Evolutionary conservation across 306 rosid genomes (phyloP).

Genomic region (Begonia loranthoides): DNA sequence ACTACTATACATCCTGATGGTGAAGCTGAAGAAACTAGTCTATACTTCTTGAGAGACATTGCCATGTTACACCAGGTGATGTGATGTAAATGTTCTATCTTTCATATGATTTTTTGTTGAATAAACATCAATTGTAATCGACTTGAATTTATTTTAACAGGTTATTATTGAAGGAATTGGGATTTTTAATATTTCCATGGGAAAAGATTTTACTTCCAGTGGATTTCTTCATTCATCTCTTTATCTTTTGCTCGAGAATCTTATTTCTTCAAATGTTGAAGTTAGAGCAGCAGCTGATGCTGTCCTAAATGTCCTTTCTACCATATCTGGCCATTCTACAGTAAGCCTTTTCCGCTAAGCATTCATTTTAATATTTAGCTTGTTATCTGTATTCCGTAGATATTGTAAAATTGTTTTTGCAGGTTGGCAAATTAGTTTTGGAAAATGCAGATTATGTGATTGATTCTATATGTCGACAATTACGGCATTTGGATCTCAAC

Average conservation of each 20-base stretch:
- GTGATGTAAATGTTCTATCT: conserved; percentile 29
- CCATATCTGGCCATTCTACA: conserved; percentile 43
- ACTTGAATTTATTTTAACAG: conserved; percentile 41
- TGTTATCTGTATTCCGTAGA: too few relatives aligned
- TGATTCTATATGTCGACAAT: conserved; percentile 79
- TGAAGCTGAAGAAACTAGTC: conserved; percentile 43
- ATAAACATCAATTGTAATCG: conserved; percentile 10
- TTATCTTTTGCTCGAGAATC: conserved; percentile 85
- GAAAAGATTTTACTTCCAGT: conserved; percentile 53
- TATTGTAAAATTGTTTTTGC: conserved; percentile 12
- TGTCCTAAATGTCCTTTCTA: conserved; percentile 49
- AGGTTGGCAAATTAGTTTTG: conserved; percentile 79
- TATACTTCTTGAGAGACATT: conserved; percentile 56
- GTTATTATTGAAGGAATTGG: conserved; percentile 92
- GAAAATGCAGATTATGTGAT: conserved; percentile 85
- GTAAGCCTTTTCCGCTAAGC: conserved; percentile 28
- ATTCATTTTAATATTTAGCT: too few relatives aligned
- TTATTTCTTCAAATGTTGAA: conserved; percentile 46
- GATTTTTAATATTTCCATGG: conserved; percentile 61
- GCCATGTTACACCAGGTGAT: conserved; percentile 80
- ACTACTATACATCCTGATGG: conserved; percentile 24
- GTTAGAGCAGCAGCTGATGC: conserved; percentile 76
- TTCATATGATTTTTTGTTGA: conserved; percentile 3
- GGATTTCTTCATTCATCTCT: conserved; percentile 93
- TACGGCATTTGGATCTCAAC: conserved; percentile 82